Evolutionary conservation across 2,329 filamentous ascomycete species (phyloP).

Genomic region (Fusarium protoensiforme): DNA sequence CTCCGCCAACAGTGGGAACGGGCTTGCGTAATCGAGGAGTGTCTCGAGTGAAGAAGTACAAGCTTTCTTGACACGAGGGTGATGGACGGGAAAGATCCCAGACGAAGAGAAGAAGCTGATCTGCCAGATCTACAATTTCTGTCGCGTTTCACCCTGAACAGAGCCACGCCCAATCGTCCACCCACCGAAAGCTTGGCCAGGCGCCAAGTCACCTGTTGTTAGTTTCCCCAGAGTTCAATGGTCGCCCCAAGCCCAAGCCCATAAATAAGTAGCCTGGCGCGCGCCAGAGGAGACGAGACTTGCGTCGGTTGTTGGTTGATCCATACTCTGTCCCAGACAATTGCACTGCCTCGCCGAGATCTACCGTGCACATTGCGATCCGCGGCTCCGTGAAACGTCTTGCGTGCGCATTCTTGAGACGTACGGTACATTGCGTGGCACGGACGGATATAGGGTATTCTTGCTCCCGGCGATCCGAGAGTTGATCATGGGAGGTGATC

Average conservation of each 20-base stretch:
- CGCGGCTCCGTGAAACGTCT: slow-evolving; percentile 30
- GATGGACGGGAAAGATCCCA: neutral
- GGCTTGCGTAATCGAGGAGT: slow-evolving; percentile 40
- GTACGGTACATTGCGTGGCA: slow-evolving; percentile 38
- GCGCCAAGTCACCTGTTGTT: slow-evolving; percentile 13
- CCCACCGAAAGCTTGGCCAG: slow-evolving; percentile 29
- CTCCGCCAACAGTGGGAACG: slow-evolving; percentile 18
- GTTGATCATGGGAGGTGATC: neutral
- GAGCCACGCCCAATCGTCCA: slow-evolving; percentile 10
- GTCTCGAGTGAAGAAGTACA: slow-evolving; percentile 1
- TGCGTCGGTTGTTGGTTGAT: slow-evolving; percentile 12
- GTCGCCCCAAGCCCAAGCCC: neutral
- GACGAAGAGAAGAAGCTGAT: slow-evolving; percentile 11
- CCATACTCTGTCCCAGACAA: slow-evolving; percentile 16
- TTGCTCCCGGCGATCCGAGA: slow-evolving; percentile 10
- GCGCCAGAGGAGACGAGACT: slow-evolving; percentile 9
- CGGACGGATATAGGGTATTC: slow-evolving; percentile 15
- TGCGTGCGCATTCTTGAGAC: slow-evolving; percentile 29
- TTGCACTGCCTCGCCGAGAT: slow-evolving; percentile 6
- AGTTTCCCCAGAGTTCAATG: slow-evolving; percentile 32
- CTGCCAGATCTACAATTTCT: slow-evolving; percentile 13
- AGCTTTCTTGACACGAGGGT: slow-evolving; percentile 3
- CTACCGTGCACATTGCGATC: slow-evolving; percentile 26
- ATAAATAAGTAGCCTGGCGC: slow-evolving; percentile 6
- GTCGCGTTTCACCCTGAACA: slow-evolving; percentile 22